phyloP scores from a whole-genome alignment of 805 yeast species.

The Pichia manshurica region DNA sequence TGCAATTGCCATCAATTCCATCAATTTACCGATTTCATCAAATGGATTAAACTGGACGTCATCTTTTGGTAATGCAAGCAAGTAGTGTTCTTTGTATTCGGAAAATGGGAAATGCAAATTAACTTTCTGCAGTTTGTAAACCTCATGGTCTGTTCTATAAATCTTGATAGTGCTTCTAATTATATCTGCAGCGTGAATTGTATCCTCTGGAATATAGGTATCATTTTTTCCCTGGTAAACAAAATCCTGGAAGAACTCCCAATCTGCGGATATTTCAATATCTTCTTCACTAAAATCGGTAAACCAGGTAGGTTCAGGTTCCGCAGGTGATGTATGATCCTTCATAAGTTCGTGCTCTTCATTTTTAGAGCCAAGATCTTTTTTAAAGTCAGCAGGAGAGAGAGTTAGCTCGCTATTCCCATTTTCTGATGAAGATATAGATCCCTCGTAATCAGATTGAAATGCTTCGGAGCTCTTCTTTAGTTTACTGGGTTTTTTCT shows the following conservation, averaged over 20 bases:
- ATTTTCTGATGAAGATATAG: no score
- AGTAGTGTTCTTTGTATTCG: constrained; percentile 43
- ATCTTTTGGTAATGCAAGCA: constrained; percentile 45
- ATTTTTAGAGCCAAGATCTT: no score
- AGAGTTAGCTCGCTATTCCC: no score
- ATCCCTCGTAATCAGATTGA: no score
- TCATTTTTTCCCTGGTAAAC: constrained; percentile 21
- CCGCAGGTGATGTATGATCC: background rate
- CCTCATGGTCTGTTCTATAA: constrained; percentile 27
- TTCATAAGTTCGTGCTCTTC: background rate
- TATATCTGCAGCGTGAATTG: constrained; percentile 18
- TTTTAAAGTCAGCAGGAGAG: no score
- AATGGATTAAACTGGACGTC: constrained; percentile 56
- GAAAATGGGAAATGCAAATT: constrained; percentile 36
- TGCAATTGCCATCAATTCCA: constrained; percentile 37
- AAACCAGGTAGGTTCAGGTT: constrained; percentile 20
- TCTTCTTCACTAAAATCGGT: constrained; percentile 17
- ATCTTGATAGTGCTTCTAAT: constrained; percentile 18
- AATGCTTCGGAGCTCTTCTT: no score
- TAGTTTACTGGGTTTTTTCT: background rate
- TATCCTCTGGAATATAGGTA: constrained; percentile 13
- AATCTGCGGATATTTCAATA: constrained; percentile 9
- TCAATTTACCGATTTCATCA: constrained; percentile 50
- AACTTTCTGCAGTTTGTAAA: constrained; percentile 24
- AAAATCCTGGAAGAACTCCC: constrained; percentile 19